phyloP scores from a whole-genome alignment of 2,329 filamentous ascomycete species.

The Dothideomycetes sp. region DNA sequence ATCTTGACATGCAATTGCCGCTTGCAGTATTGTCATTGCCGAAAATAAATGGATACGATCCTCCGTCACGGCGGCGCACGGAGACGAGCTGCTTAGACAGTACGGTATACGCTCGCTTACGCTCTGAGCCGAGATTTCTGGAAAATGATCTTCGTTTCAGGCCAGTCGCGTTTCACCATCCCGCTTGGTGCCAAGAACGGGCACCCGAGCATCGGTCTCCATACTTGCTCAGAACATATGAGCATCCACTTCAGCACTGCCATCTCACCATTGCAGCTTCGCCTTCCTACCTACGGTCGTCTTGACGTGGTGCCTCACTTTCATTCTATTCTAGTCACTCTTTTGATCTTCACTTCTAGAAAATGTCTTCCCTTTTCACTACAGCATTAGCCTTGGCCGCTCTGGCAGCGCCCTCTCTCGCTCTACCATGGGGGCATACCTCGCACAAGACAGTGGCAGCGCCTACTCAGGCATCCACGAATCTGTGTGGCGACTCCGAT shows the following conservation, averaged over 20 bases:
- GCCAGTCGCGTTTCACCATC: background rate
- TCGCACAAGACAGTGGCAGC: no score
- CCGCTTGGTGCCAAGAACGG: background rate
- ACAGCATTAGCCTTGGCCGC: constrained; percentile 1
- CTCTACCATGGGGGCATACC: no score
- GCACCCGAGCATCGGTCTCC: background rate
- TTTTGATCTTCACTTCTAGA: background rate
- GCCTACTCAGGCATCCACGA: background rate
- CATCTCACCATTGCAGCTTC: no score
- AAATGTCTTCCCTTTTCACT: constrained; percentile 3
- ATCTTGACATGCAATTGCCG: no score
- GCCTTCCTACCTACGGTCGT: no score
- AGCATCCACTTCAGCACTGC: no score
- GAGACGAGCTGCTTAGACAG: no score
- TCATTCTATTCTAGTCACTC: background rate
- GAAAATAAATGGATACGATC: no score
- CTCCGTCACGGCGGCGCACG: no score
- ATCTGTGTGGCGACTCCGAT: constrained; percentile 10
- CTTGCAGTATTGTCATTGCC: no score
- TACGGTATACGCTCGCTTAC: no score
- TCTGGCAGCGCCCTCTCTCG: constrained; percentile 3
- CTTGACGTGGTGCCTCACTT: background rate
- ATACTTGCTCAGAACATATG: background rate
- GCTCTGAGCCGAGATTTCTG: no score
- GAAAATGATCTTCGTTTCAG: background rate